phyloP scores from a whole-genome alignment of 2,329 filamentous ascomycete species.

The Talaromyces sp. region DNA sequence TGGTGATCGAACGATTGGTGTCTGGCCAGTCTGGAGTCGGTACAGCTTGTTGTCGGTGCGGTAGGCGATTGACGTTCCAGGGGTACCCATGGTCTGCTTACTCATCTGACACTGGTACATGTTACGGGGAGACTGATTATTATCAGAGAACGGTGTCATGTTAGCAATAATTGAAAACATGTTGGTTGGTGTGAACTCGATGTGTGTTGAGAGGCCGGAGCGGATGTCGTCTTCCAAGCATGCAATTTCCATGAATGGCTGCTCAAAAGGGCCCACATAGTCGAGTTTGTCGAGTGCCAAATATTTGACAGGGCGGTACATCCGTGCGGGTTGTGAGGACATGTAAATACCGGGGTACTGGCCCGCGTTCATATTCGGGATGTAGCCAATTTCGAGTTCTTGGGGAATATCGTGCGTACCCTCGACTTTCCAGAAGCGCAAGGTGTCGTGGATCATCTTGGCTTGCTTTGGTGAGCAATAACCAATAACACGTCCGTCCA shows the following conservation, averaged over 20 bases:
- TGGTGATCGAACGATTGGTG: constrained; percentile 84
- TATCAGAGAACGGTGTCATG: constrained; percentile 98
- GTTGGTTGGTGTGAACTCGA: constrained; percentile 91
- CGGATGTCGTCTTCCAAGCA: constrained; percentile 82
- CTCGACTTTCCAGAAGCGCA: constrained; percentile 94
- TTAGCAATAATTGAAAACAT: constrained; percentile 97
- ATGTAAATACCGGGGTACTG: constrained; percentile 96
- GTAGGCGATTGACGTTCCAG: constrained; percentile 76
- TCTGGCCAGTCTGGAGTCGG: constrained; percentile 90
- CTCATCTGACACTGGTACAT: constrained; percentile 99
- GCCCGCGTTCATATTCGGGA: constrained; percentile 83
- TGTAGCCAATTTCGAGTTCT: constrained; percentile 85
- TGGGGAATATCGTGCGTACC: constrained; percentile 74
- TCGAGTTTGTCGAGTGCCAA: constrained; percentile 81
- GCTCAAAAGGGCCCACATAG: constrained; percentile 87
- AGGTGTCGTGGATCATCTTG: constrained; percentile 73
- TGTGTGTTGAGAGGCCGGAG: constrained; percentile 85
- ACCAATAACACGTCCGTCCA: constrained; percentile 85
- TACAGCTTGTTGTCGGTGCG: constrained; percentile 98
- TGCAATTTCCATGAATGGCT: constrained; percentile 97
- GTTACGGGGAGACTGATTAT: constrained; percentile 97
- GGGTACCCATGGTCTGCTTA: constrained; percentile 98
- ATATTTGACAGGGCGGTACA: constrained; percentile 91
- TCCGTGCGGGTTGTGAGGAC: constrained; percentile 76
- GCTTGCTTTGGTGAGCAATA: constrained; percentile 86